Conservation (phyloP, 2,329 filamentous ascomycete species). For the Botrytis byssoidea region DNA sequence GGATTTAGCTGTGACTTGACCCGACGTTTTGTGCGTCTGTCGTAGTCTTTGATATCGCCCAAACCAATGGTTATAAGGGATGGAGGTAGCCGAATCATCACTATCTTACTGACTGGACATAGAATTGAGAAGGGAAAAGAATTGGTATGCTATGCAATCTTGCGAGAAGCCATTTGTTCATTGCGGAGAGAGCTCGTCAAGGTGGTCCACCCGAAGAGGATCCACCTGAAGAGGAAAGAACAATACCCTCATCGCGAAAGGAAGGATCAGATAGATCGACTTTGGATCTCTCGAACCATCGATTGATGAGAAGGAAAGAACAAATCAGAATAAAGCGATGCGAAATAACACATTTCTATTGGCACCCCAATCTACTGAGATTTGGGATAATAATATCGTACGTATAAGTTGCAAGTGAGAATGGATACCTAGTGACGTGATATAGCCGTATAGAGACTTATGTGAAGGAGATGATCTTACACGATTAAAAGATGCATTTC, state of each 20-base stretch:
- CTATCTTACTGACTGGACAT: neutral
- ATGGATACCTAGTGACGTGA: neutral
- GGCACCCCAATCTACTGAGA: neutral
- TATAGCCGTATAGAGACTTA: neutral
- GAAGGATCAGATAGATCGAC: neutral
- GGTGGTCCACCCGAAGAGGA: neutral
- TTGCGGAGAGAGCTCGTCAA: neutral
- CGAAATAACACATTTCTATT: neutral
- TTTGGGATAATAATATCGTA: neutral
- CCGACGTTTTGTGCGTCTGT: constrained; percentile 25
- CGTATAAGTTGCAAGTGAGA: no score
- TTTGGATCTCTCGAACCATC: neutral
- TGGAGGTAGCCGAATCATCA: constrained; percentile 35
- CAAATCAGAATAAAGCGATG: neutral
- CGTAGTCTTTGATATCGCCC: constrained; percentile 33
- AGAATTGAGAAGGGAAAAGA: neutral
- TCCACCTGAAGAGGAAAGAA: constrained; percentile 4
- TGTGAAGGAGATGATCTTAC: neutral
- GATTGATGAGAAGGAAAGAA: neutral
- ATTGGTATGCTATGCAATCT: neutral
- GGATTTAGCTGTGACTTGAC: neutral
- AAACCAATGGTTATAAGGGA: constrained; percentile 31
- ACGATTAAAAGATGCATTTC: neutral
- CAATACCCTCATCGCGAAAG: neutral
- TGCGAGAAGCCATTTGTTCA: neutral